phyloP scores from a whole-genome alignment of 345 rosid species.

The Excoecaria agallocha region DNA sequence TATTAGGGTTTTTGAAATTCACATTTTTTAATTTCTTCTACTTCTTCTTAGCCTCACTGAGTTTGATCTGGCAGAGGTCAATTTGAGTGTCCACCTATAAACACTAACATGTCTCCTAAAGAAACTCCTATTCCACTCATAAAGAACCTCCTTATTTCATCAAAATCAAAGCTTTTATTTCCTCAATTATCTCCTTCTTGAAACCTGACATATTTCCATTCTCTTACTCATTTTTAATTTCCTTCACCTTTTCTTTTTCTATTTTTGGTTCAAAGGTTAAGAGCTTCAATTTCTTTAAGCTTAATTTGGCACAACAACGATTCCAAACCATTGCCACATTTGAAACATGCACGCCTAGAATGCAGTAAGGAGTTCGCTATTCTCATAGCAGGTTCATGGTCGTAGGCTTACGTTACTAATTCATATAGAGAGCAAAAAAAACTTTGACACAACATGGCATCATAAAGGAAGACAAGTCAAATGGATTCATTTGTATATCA shows the following conservation, averaged over 20 bases:
- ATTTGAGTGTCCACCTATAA: conserved; percentile 19
- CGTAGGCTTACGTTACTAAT: too few relatives aligned
- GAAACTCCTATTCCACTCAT: conserved; percentile 16
- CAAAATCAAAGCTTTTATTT: conserved; percentile 17
- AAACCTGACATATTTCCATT: conserved; percentile 33
- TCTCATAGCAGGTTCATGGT: too few relatives aligned
- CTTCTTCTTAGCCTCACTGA: conserved; percentile 5
- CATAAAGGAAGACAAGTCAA: too few relatives aligned
- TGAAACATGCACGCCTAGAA: too few relatives aligned
- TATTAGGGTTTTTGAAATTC: conserved; percentile 36
- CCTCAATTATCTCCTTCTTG: conserved; percentile 11
- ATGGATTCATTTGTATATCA: too few relatives aligned
- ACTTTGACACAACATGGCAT: too few relatives aligned
- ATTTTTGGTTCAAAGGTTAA: conserved; percentile 6
- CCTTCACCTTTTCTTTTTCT: background rate
- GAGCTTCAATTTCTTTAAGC: too few relatives aligned
- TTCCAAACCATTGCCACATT: too few relatives aligned
- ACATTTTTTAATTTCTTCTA: conserved; percentile 3
- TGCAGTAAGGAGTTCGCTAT: too few relatives aligned
- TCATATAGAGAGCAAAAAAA: too few relatives aligned
- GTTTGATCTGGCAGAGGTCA: conserved; percentile 22
- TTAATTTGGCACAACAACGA: too few relatives aligned
- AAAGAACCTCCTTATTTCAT: too few relatives aligned
- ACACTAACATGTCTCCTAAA: conserved; percentile 57
- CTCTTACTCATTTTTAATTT: background rate